These are phyloP conservation scores for Oryza coarctata DNA, from an alignment of 176 grass and related monocot species.

Conservation along the genomic window DNA sequence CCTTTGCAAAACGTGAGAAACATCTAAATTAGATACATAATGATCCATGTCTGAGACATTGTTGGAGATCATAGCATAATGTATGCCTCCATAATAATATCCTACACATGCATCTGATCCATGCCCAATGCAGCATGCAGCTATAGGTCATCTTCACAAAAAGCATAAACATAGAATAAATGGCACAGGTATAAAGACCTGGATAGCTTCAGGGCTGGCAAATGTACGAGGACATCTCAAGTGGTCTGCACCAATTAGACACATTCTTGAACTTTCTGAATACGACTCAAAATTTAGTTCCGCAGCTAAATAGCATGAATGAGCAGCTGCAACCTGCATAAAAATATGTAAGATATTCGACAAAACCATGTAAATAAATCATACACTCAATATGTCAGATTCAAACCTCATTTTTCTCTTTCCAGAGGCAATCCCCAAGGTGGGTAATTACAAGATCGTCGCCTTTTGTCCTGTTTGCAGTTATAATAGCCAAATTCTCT, in stretches of 20 bases:
- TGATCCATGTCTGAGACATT: not conserved
- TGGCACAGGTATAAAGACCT: conserved; percentile 49
- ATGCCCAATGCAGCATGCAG: not conserved
- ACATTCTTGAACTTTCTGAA: conserved; percentile 84
- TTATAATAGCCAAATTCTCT: conserved; percentile 95
- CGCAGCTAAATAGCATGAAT: conserved; percentile 91
- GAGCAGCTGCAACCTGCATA: conserved; percentile 79
- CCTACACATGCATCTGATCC: not conserved
- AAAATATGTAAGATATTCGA: conserved; percentile 21
- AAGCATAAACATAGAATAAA: conserved; percentile 6
- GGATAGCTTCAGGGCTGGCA: conserved; percentile 79
- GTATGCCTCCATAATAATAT: not conserved
- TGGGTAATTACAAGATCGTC: conserved; percentile 88
- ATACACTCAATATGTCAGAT: conserved; percentile 26
- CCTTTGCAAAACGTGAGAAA: not conserved
- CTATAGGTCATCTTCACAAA: not conserved
- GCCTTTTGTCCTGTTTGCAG: conserved; percentile 86
- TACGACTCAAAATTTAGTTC: conserved; percentile 86
- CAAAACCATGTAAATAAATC: not conserved
- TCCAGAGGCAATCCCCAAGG: conserved; percentile 97
- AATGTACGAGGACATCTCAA: conserved; percentile 87
- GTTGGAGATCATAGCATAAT: not conserved
- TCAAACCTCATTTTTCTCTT: conserved; percentile 89
- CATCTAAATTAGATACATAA: not conserved
- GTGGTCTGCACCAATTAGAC: conserved; percentile 82